Base-by-base conservation (phyloP, 257 asterid genomes). In the Perilla frutescens region DNA sequence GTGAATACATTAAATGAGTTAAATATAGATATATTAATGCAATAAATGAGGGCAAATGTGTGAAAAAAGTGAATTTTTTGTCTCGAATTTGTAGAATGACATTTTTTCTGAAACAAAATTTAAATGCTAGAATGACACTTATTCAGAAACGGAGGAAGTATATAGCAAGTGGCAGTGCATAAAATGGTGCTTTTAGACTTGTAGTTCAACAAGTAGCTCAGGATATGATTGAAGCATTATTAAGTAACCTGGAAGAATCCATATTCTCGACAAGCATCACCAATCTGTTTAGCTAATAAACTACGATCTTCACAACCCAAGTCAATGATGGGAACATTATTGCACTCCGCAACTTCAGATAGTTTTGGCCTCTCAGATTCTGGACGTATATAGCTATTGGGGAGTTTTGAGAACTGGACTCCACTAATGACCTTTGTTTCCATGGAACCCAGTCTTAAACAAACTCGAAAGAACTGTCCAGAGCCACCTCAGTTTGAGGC, bases 201-300 rank as follows among this genome's bases (percentile, higher is more conserved):
- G 20, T 15, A 41, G 68, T 39, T 31, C 48, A 43, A 48, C 54
- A 5, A 50, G 51, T 47, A 47, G 51, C n/a, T 47, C 4, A 10
- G 51, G 51, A 47, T 47, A 47, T 11, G 51, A 59, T 47, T 44
- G 48, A 54, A 26, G 26, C 7, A n/a, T 53, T 8, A 20, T 8
- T 12, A 34, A 70, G 14, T 49, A 62, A 86, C 91, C 91, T 87
- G 91, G 64, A 87, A 87, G 73, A 84, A 80, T 55, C 91, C 91
- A 6, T 70, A 82, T 20, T 84, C 83, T 11, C 66, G 77, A 61
- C 91, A 87, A 4, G 91, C 91, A 14, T 74, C 76, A 15, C 81
- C 85, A 11, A 87, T 75, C 70, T 84, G 82, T 31, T 68, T 66
- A 20, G 68, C 57, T 26, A 79, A 15, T 7, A 78, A 55, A 76